Conservation (phyloP, 164 flowering plant species). For the Macadamia integrifolia region DNA sequence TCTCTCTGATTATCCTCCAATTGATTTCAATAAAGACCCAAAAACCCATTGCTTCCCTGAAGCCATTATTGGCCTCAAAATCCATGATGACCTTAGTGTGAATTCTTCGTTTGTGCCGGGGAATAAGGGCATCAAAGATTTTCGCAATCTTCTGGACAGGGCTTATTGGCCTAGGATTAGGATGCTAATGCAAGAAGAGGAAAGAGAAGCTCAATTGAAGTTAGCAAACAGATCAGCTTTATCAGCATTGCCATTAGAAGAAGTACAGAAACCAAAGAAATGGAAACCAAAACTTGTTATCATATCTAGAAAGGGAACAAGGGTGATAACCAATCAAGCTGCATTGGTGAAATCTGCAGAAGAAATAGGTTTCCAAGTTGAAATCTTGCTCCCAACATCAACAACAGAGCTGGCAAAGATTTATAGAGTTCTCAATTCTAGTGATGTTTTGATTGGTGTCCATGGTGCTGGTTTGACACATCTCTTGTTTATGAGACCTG, state of each 20-base stretch:
- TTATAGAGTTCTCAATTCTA: conserved; percentile 63
- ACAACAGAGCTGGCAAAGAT: conserved; percentile 71
- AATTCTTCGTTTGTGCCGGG: conserved; percentile 47
- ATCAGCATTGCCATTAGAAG: conserved; percentile 6
- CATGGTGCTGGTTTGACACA: conserved; percentile 99
- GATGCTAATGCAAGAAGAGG: conserved; percentile 45
- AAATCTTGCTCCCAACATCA: conserved; percentile 52
- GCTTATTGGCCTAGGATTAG: conserved; percentile 65
- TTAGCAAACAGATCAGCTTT: conserved; percentile 11
- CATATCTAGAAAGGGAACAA: conserved; percentile 65
- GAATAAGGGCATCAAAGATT: conserved; percentile 52
- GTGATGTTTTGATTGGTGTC: conserved; percentile 83
- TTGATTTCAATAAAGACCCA: conserved; percentile 50
- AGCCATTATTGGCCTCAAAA: conserved; percentile 68
- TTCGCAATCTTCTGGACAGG: conserved; percentile 53
- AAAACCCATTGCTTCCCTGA: conserved; percentile 78
- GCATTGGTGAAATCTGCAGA: conserved; percentile 56
- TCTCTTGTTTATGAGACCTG: conserved; percentile 75
- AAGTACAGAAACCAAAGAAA: conserved; percentile 37
- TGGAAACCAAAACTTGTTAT: conserved; percentile 51
- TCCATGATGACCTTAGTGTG: conserved; percentile 82
- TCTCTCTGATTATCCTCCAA: conserved; percentile 62
- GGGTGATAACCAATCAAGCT: conserved; percentile 63
- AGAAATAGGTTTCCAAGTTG: conserved; percentile 63
- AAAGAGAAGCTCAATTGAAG: conserved; percentile 20